Base-by-base conservation (phyloP, 768 basidiomycete genomes). In the Paxillus ammoniavirescens region DNA sequence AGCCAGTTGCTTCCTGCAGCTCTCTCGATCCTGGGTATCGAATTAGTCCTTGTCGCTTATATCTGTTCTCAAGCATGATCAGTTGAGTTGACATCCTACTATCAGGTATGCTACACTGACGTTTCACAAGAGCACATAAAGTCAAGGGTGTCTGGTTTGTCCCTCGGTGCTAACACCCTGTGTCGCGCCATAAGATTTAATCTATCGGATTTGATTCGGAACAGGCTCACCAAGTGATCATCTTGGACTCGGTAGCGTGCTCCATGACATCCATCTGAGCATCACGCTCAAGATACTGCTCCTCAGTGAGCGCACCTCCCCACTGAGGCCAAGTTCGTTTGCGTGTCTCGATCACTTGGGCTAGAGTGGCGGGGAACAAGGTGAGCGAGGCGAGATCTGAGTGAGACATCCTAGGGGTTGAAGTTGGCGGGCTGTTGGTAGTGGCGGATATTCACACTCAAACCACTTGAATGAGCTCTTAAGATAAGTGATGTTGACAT, bases 101-200 rank as follows among this genome's bases (percentile, higher is more conserved):
- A 50, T 49, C n/a, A 40, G 49, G 26, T 14, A 9, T 13, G 23
- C 2, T 14, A 15, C 5, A 72, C 77, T 61, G 59, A 86, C 86
- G 82, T 85, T 71, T 83, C 79, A 60, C 83, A 85, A 17, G 83
- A 76, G 60, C 78, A 84, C 61, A 80, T 64, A 61, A 84, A 86
- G 47, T 82, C 75, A 4, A 84, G 56, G 2, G 81, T 77, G 5
- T 68, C 65, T 0, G 82, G 78, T 50, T 81, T 65, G 45, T 73
- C 70, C 44, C 82, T 72, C 2, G 78, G 79, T 31, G 78, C 82
- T 13, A 87, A 69, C 8, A 87, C 79, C 85, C 84, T 86, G 43
- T 37, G 23, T 43, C 50, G 33, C 41, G 30, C 40, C 31, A 28
- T 42, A 8, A 49, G 28, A 26, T 30, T 15, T 47, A 31, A n/a